These are phyloP conservation scores for Potentilla sterilis DNA, from an alignment of 306 rosid species.

Conservation along the genomic window DNA sequence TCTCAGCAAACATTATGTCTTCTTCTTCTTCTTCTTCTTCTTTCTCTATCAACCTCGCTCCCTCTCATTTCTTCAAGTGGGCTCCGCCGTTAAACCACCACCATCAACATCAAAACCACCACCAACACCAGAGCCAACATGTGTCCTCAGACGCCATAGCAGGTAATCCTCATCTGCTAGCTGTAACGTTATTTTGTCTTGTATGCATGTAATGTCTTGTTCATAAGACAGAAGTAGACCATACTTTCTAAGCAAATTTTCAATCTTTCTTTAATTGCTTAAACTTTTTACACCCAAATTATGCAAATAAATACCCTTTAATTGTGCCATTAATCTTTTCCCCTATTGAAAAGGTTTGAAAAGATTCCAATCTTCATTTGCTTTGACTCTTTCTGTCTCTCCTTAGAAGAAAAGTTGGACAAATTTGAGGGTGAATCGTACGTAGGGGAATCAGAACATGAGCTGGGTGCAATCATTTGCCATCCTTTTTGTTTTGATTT, in stretches of 20 bases:
- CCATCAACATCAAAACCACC: conserved; percentile 29
- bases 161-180: conserved; percentile 31
- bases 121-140: conserved; percentile 29
- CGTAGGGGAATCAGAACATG: conserved; percentile 43
- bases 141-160: conserved; percentile 51
- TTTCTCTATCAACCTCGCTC: conserved; percentile 28
- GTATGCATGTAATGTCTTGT: conserved; percentile 26
- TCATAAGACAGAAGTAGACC: conserved; percentile 32
- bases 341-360: conserved; percentile 12
- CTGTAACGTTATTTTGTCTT: conserved; percentile 44
- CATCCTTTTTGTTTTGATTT: conserved; percentile 33
- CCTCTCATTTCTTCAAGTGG: conserved; percentile 42
- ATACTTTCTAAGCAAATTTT: conserved; percentile 28
- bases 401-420: conserved; percentile 32
- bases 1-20: conserved; percentile 28
- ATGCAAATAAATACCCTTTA: conserved; percentile 34
- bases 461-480: conserved; percentile 60
- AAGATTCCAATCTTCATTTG: conserved; percentile 9
- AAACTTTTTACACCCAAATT: conserved; percentile 34
- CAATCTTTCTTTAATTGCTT: conserved; percentile 34
- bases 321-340: conserved; percentile 32
- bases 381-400: conserved; percentile 10
- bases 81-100: conserved; percentile 34
- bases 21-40: conserved; percentile 5
- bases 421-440: conserved; percentile 50